Conservation (phyloP, 1,139 yeast species). For the Pichia sp. region DNA sequence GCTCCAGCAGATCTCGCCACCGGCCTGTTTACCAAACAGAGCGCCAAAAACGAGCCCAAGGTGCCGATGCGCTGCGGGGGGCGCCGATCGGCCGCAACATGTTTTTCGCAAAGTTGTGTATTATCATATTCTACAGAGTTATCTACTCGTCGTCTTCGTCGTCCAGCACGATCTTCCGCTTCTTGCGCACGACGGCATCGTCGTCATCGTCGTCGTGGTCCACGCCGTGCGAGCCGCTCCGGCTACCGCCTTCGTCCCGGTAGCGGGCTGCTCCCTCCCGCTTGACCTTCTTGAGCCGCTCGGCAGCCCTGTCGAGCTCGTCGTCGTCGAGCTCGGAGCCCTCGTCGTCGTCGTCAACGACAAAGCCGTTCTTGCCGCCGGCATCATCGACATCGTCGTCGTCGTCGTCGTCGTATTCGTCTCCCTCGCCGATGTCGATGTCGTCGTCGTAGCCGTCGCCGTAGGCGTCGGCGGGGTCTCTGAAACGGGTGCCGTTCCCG, state of each 20-base stretch:
- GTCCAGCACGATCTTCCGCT: no score
- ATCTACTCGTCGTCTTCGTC: neutral
- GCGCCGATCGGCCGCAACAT: neutral
- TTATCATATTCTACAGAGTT: no score
- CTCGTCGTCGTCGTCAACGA: conserved; percentile 40
- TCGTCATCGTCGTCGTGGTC: no score
- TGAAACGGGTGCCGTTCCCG: neutral
- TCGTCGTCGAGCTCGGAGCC: conserved; percentile 47
- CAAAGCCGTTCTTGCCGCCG: conserved; percentile 43
- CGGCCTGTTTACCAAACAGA: neutral
- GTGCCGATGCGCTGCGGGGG: no score
- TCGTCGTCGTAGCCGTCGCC: conserved; percentile 15
- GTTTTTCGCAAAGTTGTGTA: neutral
- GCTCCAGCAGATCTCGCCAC: neutral
- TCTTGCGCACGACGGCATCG: no score
- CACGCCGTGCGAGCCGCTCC: conserved; percentile 26
- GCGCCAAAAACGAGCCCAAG: no score
- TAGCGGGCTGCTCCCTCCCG: conserved; percentile 32
- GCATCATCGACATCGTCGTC: conserved; percentile 40
- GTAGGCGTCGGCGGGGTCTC: no score
- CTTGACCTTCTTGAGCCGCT: conserved; percentile 35
- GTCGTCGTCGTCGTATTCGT: conserved; percentile 34
- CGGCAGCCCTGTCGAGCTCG: conserved; percentile 35
- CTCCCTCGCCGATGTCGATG: conserved; percentile 32
- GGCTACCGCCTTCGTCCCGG: conserved; percentile 24